Conservation (phyloP, 805 yeast genomes). For the Ogataea pignaliae region DNA sequence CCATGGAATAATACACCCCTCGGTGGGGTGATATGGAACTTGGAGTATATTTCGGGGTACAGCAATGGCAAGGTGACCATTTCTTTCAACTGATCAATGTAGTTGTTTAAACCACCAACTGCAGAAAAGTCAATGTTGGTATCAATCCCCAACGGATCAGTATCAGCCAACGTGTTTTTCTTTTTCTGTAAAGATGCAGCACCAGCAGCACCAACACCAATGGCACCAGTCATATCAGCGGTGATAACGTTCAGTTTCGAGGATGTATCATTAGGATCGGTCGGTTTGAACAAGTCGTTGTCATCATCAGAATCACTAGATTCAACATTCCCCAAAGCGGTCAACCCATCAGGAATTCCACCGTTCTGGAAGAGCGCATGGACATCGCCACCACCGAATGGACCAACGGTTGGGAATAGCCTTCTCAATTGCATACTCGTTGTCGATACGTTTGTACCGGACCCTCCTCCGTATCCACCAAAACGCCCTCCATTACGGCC, state of each 20-base stretch:
- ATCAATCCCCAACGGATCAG: slow-evolving; percentile 91
- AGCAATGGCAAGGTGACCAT: slow-evolving; percentile 92
- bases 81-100: slow-evolving; percentile 89
- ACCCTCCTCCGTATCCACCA: slow-evolving; percentile 11
- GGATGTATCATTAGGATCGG: slow-evolving; percentile 29
- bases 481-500: slow-evolving; percentile 22
- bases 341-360: slow-evolving; percentile 43
- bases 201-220: background rate
- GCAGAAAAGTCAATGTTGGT: slow-evolving; percentile 53
- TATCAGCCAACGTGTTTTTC: slow-evolving; percentile 70
- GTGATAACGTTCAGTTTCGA: slow-evolving; percentile 17
- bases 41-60: slow-evolving; percentile 90
- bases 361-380: slow-evolving; percentile 70
- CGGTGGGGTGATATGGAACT: slow-evolving; percentile 91
- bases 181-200: slow-evolving; percentile 27
- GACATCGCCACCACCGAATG: slow-evolving; percentile 96
- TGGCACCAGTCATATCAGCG: slow-evolving; percentile 7
- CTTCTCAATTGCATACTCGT: slow-evolving; percentile 49
- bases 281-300: slow-evolving; percentile 34
- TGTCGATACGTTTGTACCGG: slow-evolving; percentile 22
- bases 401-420: slow-evolving; percentile 91
- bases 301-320: slow-evolving; percentile 47
- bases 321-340: slow-evolving; percentile 35
- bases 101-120: slow-evolving; percentile 89
- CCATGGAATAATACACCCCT: slow-evolving; percentile 97